Evolutionary conservation across 2,329 filamentous ascomycete genomes (phyloP).

Genomic region (Cercospora janseana): DNA sequence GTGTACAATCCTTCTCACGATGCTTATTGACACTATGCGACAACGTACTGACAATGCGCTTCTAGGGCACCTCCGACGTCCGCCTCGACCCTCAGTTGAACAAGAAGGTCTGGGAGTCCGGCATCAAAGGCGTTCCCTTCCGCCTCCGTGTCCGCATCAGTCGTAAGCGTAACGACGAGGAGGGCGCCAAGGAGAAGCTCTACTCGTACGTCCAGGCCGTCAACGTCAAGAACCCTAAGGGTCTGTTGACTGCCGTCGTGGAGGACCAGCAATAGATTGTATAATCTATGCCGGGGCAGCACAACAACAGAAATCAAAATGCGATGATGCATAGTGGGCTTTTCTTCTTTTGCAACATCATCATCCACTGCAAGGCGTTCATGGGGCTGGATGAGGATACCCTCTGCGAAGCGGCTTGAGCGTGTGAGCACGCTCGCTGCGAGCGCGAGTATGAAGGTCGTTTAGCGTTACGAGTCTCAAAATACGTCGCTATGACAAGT

Average conservation of each 20-base stretch:
- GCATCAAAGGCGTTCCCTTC: slow-evolving; percentile 98
- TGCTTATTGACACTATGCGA: neutral
- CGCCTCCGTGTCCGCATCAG: slow-evolving; percentile 97
- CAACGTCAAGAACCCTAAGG: slow-evolving; percentile 99
- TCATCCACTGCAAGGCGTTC: slow-evolving; percentile 9
- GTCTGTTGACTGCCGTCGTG: slow-evolving; percentile 87
- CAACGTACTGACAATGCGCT: neutral
- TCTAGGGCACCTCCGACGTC: slow-evolving; percentile 90
- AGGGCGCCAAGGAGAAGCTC: slow-evolving; percentile 98
- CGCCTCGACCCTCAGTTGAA: slow-evolving; percentile 97
- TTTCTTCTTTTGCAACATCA: neutral
- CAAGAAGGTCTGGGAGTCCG: slow-evolving; percentile 99
- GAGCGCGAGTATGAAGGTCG: neutral
- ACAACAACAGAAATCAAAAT: neutral
- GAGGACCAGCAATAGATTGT: slow-evolving; percentile 51
- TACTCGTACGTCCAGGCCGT: slow-evolving; percentile 99
- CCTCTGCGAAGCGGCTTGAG: too few relatives aligned
- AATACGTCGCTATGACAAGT: slow-evolving; percentile 15
- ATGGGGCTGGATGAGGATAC: slow-evolving; percentile 6
- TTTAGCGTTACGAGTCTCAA: slow-evolving; percentile 9
- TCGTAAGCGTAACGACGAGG: slow-evolving; percentile 99
- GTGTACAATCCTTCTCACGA: slow-evolving; percentile 48
- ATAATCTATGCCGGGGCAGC: neutral
- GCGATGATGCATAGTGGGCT: slow-evolving; percentile 6
- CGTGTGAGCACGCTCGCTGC: neutral